These are phyloP conservation scores for Talaromyces borbonicus DNA, from an alignment of 495 filamentous ascomycete species.

Conservation along the genomic window DNA sequence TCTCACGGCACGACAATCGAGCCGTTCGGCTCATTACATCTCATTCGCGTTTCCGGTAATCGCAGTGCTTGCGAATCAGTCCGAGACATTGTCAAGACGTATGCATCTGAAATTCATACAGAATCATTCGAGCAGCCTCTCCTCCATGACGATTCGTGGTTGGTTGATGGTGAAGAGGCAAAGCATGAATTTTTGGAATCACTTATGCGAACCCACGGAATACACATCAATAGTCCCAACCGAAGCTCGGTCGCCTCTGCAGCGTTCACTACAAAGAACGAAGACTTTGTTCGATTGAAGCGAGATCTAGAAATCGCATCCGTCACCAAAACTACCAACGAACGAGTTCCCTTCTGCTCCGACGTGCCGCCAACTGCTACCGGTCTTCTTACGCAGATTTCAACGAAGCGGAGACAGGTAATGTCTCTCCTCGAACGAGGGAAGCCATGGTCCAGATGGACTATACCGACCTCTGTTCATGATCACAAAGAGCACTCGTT, in stretches of 20 bases:
- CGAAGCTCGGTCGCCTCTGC: slow-evolving; percentile 14
- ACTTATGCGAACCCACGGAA: slow-evolving; percentile 20
- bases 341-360: slow-evolving; percentile 23
- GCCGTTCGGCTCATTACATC: slow-evolving; percentile 20
- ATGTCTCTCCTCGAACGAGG: slow-evolving; percentile 19
- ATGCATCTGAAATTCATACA: slow-evolving; percentile 24
- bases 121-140: slow-evolving; percentile 18
- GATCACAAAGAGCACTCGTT: slow-evolving; percentile 6
- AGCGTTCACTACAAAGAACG: slow-evolving; percentile 27
- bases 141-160: slow-evolving; percentile 1
- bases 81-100: slow-evolving; percentile 30
- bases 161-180: slow-evolving; percentile 9
- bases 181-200: slow-evolving; percentile 24
- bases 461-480: slow-evolving; percentile 17
- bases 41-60: slow-evolving; percentile 34
- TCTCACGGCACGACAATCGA: slow-evolving; percentile 34
- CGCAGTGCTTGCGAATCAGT: slow-evolving; percentile 27
- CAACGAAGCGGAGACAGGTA: not conserved
- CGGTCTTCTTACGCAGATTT: not conserved
- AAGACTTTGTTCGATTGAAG: slow-evolving; percentile 6
- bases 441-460: slow-evolving; percentile 34
- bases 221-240: not conserved
- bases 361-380: slow-evolving; percentile 23
- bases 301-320: slow-evolving; percentile 27
- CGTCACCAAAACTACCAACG: slow-evolving; percentile 8